Conservation (phyloP, 2,329 filamentous ascomycete species). For the Xylaria sp. region DNA sequence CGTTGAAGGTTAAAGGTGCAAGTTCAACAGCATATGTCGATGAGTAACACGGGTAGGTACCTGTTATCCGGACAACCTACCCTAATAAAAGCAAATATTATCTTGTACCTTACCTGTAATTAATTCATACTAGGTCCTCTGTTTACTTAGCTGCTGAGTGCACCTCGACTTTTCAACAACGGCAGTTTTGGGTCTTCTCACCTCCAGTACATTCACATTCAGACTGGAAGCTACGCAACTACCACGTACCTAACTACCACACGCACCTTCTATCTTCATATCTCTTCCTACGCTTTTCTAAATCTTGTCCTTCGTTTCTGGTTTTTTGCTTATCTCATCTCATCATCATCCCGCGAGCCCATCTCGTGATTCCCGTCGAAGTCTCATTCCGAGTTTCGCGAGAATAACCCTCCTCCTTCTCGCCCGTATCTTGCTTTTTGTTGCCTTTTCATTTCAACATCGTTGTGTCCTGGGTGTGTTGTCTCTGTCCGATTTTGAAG, state of each 20-base stretch:
- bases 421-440: too few relatives aligned
- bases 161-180: too few relatives aligned
- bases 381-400: too few relatives aligned
- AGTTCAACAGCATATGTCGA: neutral
- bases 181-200: too few relatives aligned
- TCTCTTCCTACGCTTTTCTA: neutral
- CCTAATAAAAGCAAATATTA: slow-evolving; percentile 4
- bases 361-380: neutral
- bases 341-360: neutral
- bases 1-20: neutral
- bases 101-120: too few relatives aligned
- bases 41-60: too few relatives aligned
- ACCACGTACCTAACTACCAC: neutral
- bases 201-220: too few relatives aligned
- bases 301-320: neutral
- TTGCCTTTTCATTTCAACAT: too few relatives aligned
- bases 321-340: neutral
- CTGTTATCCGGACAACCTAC: slow-evolving; percentile 25
- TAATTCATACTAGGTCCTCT: too few relatives aligned
- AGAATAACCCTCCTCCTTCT: neutral
- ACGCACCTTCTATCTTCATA: neutral
- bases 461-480: too few relatives aligned
- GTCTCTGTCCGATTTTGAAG: too few relatives aligned
- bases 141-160: too few relatives aligned
- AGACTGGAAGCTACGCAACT: neutral